These are phyloP conservation scores for Lentinula sp. DNA, from an alignment of 768 basidiomycete genomes.

Conservation along the genomic window DNA sequence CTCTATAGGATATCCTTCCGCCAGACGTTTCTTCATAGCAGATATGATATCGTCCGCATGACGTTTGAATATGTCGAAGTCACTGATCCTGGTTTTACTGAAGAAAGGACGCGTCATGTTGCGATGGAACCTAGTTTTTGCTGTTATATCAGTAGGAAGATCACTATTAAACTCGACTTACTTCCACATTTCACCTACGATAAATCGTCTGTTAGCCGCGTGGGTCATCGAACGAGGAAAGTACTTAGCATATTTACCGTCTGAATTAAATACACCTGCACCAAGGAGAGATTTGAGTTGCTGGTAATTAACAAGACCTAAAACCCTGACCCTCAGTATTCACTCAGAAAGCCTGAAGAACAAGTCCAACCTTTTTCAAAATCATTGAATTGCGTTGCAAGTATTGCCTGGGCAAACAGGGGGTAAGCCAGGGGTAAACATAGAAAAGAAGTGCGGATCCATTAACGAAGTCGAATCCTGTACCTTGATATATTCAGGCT, in stretches of 20 bases:
- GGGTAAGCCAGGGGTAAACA: no score
- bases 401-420: constrained; percentile 16
- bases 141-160: no score
- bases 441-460: not conserved
- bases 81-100: constrained; percentile 41
- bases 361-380: constrained; percentile 23
- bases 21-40: constrained; percentile 34
- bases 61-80: constrained; percentile 49
- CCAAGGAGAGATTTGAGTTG: constrained; percentile 33
- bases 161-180: constrained; percentile 11
- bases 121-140: constrained; percentile 43
- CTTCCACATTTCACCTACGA: constrained; percentile 53
- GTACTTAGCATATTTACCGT: constrained; percentile 30
- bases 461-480: not conserved
- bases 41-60: constrained; percentile 42
- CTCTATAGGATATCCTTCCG: constrained; percentile 44
- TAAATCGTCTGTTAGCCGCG: not conserved
- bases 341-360: not conserved
- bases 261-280: constrained; percentile 54
- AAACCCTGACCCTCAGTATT: not conserved
- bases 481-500: constrained; percentile 22
- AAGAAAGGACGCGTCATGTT: constrained; percentile 60
- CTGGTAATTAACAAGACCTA: constrained; percentile 13
- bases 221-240: not conserved
- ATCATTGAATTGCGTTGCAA: constrained; percentile 30